Conservation (phyloP, 495 filamentous ascomycete species). For the Haplographium delicatum region DNA sequence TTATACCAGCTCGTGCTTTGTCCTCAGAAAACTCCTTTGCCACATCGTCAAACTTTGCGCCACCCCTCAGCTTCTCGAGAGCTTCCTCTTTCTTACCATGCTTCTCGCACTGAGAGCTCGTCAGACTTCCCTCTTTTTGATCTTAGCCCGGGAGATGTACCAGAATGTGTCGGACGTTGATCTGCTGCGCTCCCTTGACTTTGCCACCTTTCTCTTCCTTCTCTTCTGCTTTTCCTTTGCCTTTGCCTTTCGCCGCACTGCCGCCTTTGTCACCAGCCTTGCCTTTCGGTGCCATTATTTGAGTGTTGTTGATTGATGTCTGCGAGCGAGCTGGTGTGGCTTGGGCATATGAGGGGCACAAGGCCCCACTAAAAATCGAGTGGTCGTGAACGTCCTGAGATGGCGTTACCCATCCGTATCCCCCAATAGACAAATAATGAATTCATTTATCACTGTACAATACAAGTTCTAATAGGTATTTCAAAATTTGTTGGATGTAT, state of each 20-base stretch:
- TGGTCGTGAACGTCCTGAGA: not conserved
- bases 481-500: too few relatives aligned
- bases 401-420: too few relatives aligned
- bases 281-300: slow-evolving; percentile 49
- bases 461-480: too few relatives aligned
- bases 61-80: slow-evolving; percentile 66
- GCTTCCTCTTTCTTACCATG: slow-evolving; percentile 85
- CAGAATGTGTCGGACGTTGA: slow-evolving; percentile 87
- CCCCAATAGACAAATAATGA: too few relatives aligned
- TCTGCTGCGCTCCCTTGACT: slow-evolving; percentile 69
- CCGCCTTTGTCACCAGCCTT: slow-evolving; percentile 35
- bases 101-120: slow-evolving; percentile 73
- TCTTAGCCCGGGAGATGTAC: slow-evolving; percentile 31
- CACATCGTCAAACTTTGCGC: slow-evolving; percentile 84
- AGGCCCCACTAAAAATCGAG: not conserved
- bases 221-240: slow-evolving; percentile 45
- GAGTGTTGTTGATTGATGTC: not conserved
- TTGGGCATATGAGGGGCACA: too few relatives aligned
- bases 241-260: slow-evolving; percentile 35
- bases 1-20: slow-evolving; percentile 80
- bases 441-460: too few relatives aligned
- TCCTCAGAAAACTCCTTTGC: slow-evolving; percentile 83
- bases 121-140: slow-evolving; percentile 13
- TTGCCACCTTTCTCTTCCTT: slow-evolving; percentile 38
- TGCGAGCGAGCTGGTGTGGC: too few relatives aligned